phyloP scores from a whole-genome alignment of 192 early-diverging fungal species.

The Jimgerdemannia lactiflua region DNA sequence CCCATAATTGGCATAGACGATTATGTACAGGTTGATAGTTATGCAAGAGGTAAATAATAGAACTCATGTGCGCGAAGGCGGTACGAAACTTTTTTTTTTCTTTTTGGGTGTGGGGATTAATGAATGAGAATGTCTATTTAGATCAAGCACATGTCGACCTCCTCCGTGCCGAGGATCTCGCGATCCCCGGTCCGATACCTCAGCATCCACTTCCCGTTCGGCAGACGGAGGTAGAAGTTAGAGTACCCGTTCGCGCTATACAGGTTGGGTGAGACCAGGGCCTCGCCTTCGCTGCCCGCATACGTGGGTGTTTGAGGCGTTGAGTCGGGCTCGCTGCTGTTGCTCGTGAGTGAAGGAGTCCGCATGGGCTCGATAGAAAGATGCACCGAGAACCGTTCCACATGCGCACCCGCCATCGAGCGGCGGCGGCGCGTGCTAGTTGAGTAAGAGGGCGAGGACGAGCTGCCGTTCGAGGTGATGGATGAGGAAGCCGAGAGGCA shows the following conservation, averaged over 20 bases:
- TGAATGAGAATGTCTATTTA: constrained; percentile 7
- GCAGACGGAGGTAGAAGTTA: constrained; percentile 30
- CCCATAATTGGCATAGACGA: too few species aligned
- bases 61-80: too few species aligned
- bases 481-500: not conserved
- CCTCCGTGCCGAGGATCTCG: constrained; percentile 31
- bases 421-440: not conserved
- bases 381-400: not conserved
- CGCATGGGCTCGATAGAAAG: not conserved
- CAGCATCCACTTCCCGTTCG: constrained; percentile 38
- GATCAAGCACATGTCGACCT: constrained; percentile 30
- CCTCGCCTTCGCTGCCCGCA: not conserved
- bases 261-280: not conserved
- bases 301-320: not conserved
- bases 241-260: constrained; percentile 12
- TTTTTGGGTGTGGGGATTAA: not conserved
- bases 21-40: too few species aligned
- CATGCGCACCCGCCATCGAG: not conserved
- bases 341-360: not conserved
- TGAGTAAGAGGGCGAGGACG: not conserved
- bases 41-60: too few species aligned
- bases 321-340: not conserved
- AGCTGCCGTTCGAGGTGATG: not conserved
- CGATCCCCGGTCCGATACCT: constrained; percentile 29
- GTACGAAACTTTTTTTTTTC: too few species aligned